These are phyloP conservation scores for Ceratocystis cubensis DNA, from an alignment of 2,329 filamentous ascomycete species.

Conservation along the genomic window DNA sequence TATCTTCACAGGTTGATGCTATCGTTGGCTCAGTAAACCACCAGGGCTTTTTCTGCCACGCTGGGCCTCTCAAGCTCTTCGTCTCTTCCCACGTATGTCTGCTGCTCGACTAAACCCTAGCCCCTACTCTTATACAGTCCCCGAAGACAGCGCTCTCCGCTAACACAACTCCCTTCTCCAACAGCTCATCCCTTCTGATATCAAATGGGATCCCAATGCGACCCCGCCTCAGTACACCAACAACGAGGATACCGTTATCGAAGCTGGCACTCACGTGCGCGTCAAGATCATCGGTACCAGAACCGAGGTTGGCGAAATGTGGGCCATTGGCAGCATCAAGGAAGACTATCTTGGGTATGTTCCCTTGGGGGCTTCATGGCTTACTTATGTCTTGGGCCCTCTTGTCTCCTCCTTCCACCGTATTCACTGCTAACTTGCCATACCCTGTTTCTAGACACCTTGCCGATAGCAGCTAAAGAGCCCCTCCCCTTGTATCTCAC, in stretches of 20 bases:
- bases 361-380: neutral
- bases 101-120: neutral
- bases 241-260: slow-evolving; percentile 84
- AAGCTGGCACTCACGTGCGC: slow-evolving; percentile 83
- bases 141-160: slow-evolving; percentile 12
- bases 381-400: neutral
- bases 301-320: slow-evolving; percentile 89
- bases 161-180: slow-evolving; percentile 24
- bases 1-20: slow-evolving; percentile 61
- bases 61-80: slow-evolving; percentile 65
- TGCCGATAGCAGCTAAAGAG: slow-evolving; percentile 16
- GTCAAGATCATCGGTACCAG: slow-evolving; percentile 90
- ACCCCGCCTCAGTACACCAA: slow-evolving; percentile 96
- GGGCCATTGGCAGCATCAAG: slow-evolving; percentile 94
- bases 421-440: neutral
- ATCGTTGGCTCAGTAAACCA: slow-evolving; percentile 84
- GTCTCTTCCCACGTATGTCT: slow-evolving; percentile 64
- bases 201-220: slow-evolving; percentile 90
- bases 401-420: neutral
- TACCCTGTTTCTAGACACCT: slow-evolving; percentile 14
- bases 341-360: slow-evolving; percentile 59
- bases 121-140: neutral
- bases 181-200: slow-evolving; percentile 79
- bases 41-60: slow-evolving; percentile 80
- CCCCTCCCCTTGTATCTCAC: neutral